Percentiles rank a stretch among this genome's conserved stretches.
Conservation (phyloP, 257 asterid species). For the Coffea eugenioides region DNA sequence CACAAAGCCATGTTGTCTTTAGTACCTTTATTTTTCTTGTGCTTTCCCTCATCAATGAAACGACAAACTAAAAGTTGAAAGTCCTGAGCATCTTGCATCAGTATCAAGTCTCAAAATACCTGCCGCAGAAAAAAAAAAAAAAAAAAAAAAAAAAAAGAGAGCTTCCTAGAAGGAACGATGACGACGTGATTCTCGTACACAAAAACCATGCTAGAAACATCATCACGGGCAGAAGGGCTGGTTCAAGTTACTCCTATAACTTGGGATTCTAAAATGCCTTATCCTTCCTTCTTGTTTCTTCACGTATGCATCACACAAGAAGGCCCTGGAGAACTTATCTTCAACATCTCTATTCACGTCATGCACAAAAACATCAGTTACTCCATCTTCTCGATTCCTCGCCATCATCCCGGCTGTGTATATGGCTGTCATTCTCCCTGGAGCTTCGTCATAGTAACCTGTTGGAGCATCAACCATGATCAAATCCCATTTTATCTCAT, state of each 20-base stretch:
- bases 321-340: constrained; percentile 62
- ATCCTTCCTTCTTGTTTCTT: constrained; percentile 76
- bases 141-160: neutral
- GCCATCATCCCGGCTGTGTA: constrained; percentile 98
- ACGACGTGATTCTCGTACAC: neutral
- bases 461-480: constrained; percentile 97
- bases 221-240: constrained; percentile 71
- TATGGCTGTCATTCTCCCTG: constrained; percentile 87
- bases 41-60: too few species aligned
- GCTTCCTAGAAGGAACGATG: neutral
- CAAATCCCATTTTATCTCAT: constrained; percentile 66
- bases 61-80: neutral
- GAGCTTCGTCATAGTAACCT: constrained; percentile 79
- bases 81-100: neutral
- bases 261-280: constrained; percentile 78
- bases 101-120: neutral
- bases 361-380: constrained; percentile 76
- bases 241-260: constrained; percentile 45
- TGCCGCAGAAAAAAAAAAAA: too few species aligned
- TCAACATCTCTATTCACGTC: constrained; percentile 89
- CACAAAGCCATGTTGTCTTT: neutral
- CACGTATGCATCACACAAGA: constrained; percentile 75
- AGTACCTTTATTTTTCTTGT: neutral
- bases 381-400: constrained; percentile 46
- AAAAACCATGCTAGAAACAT: neutral